Base-by-base conservation (phyloP, 106 monocot genomes). In the Ottelia alismoides region DNA sequence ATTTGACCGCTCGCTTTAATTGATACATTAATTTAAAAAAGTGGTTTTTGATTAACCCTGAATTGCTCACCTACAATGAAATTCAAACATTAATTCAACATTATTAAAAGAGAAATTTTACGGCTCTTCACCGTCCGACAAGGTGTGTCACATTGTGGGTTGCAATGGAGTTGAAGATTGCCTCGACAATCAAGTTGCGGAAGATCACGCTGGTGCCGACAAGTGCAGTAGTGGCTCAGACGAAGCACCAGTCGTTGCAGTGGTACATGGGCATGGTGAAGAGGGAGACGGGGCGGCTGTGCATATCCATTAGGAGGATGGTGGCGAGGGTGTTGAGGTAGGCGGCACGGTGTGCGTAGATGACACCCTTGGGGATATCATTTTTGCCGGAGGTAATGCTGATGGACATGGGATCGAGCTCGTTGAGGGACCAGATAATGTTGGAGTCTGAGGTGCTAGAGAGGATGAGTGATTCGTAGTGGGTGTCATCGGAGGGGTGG, bases 221-320 rank as follows among this genome's bases (percentile, higher is more conserved):
- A 9, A 3, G 6, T 11, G 52, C 52, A 2, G 52, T 18, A 2
- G 18, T 20, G 22, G 25, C 52, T 25, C 52, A 53, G 7, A 18
- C 26, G 7, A 23, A 25, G 25, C 11, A 4, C 52, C 52, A 53
- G 25, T 25, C 52, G 23, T 53, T 53, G 11, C 11, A 2, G 52
- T 53, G 52, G 52, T 24, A 53, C 52, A 53, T 53, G 23, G 52
- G 52, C 11, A 53, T 16, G 6, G 52, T 6, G 23, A 16, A 53
- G 11, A 23, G 23, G 23, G 22, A 53, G 25, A 53, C 52, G 6
- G 52, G 23, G 5, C 6, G 6, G 18, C 9, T 18, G 6, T 2
- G 7, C 3, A 53, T 2, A 3, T 27, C 18, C 52, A 3, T 7
- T 11, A 7, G 11, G 18, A 53, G 2, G 9, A 53, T 2, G 4